These are phyloP conservation scores for Vitis rotundifolia DNA, from an alignment of 164 flowering plant genomes.

Conservation along the genomic window DNA sequence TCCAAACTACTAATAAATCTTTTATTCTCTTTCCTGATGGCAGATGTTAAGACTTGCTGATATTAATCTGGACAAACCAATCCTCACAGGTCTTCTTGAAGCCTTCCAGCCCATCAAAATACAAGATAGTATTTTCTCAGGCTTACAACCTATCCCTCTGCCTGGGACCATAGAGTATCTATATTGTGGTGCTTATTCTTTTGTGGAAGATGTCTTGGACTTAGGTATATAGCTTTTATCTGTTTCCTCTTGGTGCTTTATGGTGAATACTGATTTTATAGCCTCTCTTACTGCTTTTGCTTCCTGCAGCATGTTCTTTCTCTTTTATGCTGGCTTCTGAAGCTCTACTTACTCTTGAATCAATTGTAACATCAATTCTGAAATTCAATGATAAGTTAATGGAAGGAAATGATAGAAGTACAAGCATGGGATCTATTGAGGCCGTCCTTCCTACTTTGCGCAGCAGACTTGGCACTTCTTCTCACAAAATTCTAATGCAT, in stretches of 20 bases:
- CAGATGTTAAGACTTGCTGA: constrained; percentile 67
- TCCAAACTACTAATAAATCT: background rate
- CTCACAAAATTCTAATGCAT: constrained; percentile 53
- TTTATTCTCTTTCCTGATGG: constrained; percentile 9
- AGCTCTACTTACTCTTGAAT: constrained; percentile 60
- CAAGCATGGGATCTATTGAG: constrained; percentile 20
- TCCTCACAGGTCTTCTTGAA: constrained; percentile 51
- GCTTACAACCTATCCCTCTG: constrained; percentile 42
- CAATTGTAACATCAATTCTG: constrained; percentile 46
- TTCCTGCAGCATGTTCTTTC: constrained; percentile 60
- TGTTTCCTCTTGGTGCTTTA: constrained; percentile 8
- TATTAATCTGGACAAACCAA: constrained; percentile 34
- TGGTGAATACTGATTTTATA: background rate
- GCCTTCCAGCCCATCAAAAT: constrained; percentile 57
- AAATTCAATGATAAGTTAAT: constrained; percentile 24
- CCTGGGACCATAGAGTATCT: constrained; percentile 59
- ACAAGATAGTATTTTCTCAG: constrained; percentile 34
- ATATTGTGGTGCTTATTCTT: constrained; percentile 65
- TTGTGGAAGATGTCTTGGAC: constrained; percentile 55
- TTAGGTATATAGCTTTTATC: constrained; percentile 33
- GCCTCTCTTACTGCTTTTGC: constrained; percentile 4
- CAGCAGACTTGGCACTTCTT: constrained; percentile 54
- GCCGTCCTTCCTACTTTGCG: constrained; percentile 38
- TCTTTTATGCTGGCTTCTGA: constrained; percentile 69
- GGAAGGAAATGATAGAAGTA: constrained; percentile 32